Base-by-base conservation (phyloP, 2,329 filamentous ascomycete species). In the Penicillium occitanis region DNA sequence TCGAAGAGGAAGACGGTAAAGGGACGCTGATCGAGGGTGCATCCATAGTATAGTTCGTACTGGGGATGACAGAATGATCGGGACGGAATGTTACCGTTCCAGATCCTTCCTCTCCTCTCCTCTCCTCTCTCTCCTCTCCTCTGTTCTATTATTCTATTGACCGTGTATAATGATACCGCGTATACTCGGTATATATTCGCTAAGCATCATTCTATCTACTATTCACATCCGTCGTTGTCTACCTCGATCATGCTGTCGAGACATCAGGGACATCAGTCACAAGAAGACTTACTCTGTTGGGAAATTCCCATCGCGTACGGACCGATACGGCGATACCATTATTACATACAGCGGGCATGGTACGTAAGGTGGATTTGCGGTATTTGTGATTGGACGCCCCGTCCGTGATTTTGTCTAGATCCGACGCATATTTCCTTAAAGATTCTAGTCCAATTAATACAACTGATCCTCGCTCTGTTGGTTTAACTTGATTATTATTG, bases 231-330 rank as follows among this genome's bases (percentile, higher is more conserved):
- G 13, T 40, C 4, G 13, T 40, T 17, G 13, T 40, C 37, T 40
- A 14, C 3, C 10, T 19, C 42, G 3, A 19, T 48, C 19, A 5
- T 28, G 22, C 2, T 11, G 58, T 22, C 17, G 58, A 61, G 7
- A 30, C 30, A 8, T 30, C 30, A 30, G 30, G 1, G 17, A 46
- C 7, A 19, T 3, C 57, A 37, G 59, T 61, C 59, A 61, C 59
- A 61, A 61, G 59, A 22, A 61, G 46, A 62, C 44, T 62, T 62
- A 51, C 60, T 51, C 60, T 50, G 46, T 51, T 62, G 19, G 60
- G 60, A 40, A 50, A 25, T 51, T 19, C 42, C 1, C 1, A n/a
- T 48, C 40, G n/a, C 30, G n/a, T 57, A 37, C 19, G 11, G 53
- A 22, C 13, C 10, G 30, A 37, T 57, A 37, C 53, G 22, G 33